A percentile compares a stretch with the other conserved stretches of the same genome.
Conservation (phyloP, 352 stramenopile genomes). For the Phytophthora gonapodyides region DNA sequence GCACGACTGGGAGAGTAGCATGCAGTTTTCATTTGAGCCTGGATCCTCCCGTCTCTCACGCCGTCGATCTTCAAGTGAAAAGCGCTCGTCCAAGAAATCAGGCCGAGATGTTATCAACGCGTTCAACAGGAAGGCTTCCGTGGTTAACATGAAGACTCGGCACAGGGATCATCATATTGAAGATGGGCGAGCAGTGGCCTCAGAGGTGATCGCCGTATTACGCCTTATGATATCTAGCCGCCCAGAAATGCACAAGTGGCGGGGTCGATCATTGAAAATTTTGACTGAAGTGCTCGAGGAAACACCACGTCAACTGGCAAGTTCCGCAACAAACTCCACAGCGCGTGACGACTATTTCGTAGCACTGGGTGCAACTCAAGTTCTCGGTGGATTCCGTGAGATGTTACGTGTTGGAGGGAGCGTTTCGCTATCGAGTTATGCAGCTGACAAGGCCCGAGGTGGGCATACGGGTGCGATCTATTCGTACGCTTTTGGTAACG, state of each 20-base stretch:
- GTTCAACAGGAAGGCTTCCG: constrained; percentile 45
- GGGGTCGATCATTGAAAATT: constrained; percentile 30
- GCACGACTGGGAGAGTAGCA: constrained; percentile 55
- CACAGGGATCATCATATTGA: constrained; percentile 18
- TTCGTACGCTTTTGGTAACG: constrained; percentile 49
- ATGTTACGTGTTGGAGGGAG: constrained; percentile 41
- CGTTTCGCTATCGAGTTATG: constrained; percentile 34
- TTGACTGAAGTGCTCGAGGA: constrained; percentile 34
- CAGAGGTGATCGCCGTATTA: constrained; percentile 44
- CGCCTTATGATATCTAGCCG: constrained; percentile 31
- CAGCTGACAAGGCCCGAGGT: constrained; percentile 20
- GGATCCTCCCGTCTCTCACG: constrained; percentile 46
- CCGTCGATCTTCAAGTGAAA: constrained; percentile 41
- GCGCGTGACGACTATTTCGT: constrained; percentile 37
- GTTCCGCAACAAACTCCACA: neutral
- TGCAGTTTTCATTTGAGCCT: constrained; percentile 47
- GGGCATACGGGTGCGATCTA: constrained; percentile 34
- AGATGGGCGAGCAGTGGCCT: constrained; percentile 38
- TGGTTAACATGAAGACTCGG: constrained; percentile 15
- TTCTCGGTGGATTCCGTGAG: constrained; percentile 58
- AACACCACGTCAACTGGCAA: constrained; percentile 25
- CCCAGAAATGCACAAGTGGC: constrained; percentile 30
- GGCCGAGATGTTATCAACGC: constrained; percentile 41
- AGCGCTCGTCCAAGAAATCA: constrained; percentile 36
- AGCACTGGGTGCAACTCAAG: constrained; percentile 41